Evolutionary conservation across 75 land plant genomes (phyloP), one percentile per base, ranked within the genome.

Genomic region (Pinus tabuliformis): DNA sequence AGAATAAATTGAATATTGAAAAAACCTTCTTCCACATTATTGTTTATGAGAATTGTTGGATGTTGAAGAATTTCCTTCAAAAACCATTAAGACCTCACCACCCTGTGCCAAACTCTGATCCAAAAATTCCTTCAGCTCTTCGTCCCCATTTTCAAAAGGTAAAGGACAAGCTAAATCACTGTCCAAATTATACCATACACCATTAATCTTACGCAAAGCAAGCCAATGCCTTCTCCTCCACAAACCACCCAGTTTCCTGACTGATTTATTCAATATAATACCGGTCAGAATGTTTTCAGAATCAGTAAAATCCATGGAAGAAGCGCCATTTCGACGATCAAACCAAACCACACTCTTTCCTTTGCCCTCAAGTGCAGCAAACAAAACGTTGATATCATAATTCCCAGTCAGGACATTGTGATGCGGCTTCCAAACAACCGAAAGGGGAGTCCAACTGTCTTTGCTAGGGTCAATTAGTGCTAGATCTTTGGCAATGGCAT

Each of bases 171-270:
- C 13, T n/a, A 86, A 72, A 85, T 96, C 89, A 75, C 97, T 96
- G 78, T 96, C 99, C 80, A 96, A 74, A 81, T 94, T 92, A 74
- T 91, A 90, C 97, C 99, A 96, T 20, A 83, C 36, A 45, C 92
- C 94, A 59, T 77, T 79, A 54, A 96, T 83, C 63, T 76, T 84
- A 56, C 84, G 81, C 70, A 93, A 3, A 7, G 99, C 76, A 60
- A 90, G 57, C 99, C 99, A 96, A 59, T 96, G 99, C 81, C 99
- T 80, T 54, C 92, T 56, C 70, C 73, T 85, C 97, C 97, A 96
- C 76, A 95, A 56, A 21, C 94, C 97, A 73, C 79, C 78, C 70
- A 73, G 82, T 80, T 85, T 83, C 20, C 62, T 84, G n/a, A 88
- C 88, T 0, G 88, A 74, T 4, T 85, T 76, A 75, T 96, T 96